Percentiles rank a stretch among this genome's conserved stretches.
phyloP scores from a whole-genome alignment of 1,139 yeast genomes.

The Hyphopichia wangnamkhiaoensis region DNA sequence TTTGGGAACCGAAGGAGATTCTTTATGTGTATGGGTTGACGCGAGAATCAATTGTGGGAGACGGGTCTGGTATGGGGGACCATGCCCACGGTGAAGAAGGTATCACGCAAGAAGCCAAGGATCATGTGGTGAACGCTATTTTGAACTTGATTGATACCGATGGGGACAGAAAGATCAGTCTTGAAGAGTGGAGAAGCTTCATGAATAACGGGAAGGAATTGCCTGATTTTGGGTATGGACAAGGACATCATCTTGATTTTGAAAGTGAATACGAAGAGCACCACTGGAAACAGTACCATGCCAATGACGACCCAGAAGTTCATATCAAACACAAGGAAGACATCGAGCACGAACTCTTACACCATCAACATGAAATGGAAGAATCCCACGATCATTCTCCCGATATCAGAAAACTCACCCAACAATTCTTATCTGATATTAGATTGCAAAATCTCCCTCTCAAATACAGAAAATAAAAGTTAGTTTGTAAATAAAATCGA shows the following conservation, averaged over 20 bases:
- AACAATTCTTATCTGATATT: constrained; percentile 33
- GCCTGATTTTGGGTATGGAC: constrained; percentile 93
- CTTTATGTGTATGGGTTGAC: constrained; percentile 77
- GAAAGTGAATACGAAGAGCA: constrained; percentile 93
- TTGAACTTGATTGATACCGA: constrained; percentile 63
- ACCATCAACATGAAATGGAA: constrained; percentile 85
- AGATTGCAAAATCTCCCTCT: constrained; percentile 36
- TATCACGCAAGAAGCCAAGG: constrained; percentile 57
- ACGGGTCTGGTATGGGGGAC: constrained; percentile 87
- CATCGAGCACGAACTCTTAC: constrained; percentile 83
- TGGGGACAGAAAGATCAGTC: constrained; percentile 62
- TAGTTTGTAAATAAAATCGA: not conserved
- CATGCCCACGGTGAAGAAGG: constrained; percentile 59
- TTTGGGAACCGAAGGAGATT: constrained; percentile 65
- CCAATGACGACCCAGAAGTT: constrained; percentile 80
- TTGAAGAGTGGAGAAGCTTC: constrained; percentile 74
- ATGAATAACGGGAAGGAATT: constrained; percentile 64
- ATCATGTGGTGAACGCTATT: constrained; percentile 57
- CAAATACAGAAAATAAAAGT: constrained; percentile 25
- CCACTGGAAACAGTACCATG: constrained; percentile 89
- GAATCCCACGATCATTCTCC: constrained; percentile 57
- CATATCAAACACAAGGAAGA: constrained; percentile 82
- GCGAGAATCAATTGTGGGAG: constrained; percentile 75
- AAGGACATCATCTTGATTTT: constrained; percentile 96
- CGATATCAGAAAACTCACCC: constrained; percentile 38